Evolutionary conservation across 805 yeast genomes (phyloP), one percentile per base, ranked within the genome.

Genomic region (Metschnikowia henanensis): DNA sequence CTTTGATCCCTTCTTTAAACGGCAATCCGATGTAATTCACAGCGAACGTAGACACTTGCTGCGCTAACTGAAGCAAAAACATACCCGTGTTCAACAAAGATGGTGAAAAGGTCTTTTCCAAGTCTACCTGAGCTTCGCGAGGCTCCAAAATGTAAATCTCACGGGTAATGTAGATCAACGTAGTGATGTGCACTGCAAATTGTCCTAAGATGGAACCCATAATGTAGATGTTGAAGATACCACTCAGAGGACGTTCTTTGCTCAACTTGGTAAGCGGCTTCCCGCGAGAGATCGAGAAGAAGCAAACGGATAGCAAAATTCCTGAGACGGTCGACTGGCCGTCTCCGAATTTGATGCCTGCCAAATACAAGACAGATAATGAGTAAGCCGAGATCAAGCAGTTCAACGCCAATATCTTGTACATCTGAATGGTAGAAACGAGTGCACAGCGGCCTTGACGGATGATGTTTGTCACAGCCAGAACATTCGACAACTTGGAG

Each of bases 361-460:
- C 97, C 58, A 94, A 75, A 66, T 87, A 94, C 61, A 94, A 79
- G 30, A 94, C 97, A 33, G 96, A 87, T 58, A 92, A 75, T 2
- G 98, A 90, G 65, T 94, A 94, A 25, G 99, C 99, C 54, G 95
- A 84, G 68, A 94, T 90, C 73, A 94, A 76, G 79, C 98, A 94
- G 68, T 94, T 94, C 72, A 94, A 77, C 0, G 99, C 99, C 62
- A 94, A 73, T 60, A 94, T 94, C 73, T 94, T 94, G 79, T 94
- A 94, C 99, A 94, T 94, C 72, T 94, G 99, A 62, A 94, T 91
- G 7, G 99, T 94, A 15, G 97, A 88, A 35, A 94, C 97, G 54
- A 94, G 76, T 6, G 99, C 96, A 75, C 96, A 88, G 70, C 99
- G 89, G 53, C 99, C 99, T 75, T 94, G 97, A 69, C 99, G 90